Base-by-base conservation (phyloP, 2,329 filamentous ascomycete genomes). In the Epichloe gansuensis region DNA sequence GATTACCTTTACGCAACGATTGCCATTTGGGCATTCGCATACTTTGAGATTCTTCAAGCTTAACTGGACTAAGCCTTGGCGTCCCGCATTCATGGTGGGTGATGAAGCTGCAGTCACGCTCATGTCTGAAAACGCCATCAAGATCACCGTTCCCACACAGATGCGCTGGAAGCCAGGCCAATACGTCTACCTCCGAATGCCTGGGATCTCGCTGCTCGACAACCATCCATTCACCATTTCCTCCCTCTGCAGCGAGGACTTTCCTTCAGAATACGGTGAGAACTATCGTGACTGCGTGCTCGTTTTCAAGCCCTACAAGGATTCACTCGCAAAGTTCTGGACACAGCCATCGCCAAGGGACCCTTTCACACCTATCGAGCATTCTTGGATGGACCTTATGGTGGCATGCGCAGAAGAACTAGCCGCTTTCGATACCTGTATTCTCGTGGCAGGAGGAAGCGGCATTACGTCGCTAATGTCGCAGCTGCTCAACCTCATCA, bases 191-290 rank as follows among this genome's bases (percentile, higher is more conserved):
- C 76, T 97, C 21, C 83, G 91, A 50, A 95, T 97, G 85, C 91
- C 91, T 0, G 88, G 88, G 1, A 90, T 97, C 59, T 91, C 90
- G 0, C 67, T 94, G 2, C 83, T 96, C 54, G 88, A 95, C 59
- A 96, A 95, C 60, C 93, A 97, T 61, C 91, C 91, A 0, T 97
- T 97, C 65, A 97, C 93, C 0, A 91, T 97, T 52, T 83, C 91
- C 2, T 96, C 90, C 0, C 76, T 95, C 7, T 96, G 90, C 69
- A 94, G 88, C 63, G 86, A 94, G 45, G 90, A 95, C 64, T 95
- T 96, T 56, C 89, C 90, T 1, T 95, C 91, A 0, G 86, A 88
- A 54, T 95, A 95, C 61, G 91, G 91, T 31, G 85, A 93, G 59
- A 77, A 86, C 50, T 95, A 91, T 62, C 77, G 90, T 49, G 91